Conservation (phyloP, 306 rosid genomes). For the Trifolium fragiferum region DNA sequence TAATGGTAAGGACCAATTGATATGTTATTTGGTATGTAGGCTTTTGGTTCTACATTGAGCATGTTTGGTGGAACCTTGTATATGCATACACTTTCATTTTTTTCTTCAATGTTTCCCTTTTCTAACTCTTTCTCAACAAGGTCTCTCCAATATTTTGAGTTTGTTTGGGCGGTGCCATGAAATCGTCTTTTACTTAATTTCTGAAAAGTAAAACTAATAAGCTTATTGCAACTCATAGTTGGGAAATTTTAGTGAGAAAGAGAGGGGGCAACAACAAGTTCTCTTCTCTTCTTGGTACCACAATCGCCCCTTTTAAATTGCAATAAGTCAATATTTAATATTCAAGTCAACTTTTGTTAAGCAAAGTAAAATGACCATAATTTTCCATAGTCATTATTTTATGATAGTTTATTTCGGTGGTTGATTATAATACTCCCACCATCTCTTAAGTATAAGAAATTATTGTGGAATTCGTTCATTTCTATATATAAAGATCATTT, state of each 20-base stretch:
- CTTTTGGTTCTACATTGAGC: conserved; percentile 27
- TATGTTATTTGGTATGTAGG: conserved; percentile 42
- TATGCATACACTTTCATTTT: conserved; percentile 33
- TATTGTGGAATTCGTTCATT: too few species aligned
- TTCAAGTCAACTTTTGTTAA: conserved; percentile 15
- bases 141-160: conserved; percentile 36
- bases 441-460: too few species aligned
- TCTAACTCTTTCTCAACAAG: conserved; percentile 35
- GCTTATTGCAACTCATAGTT: conserved; percentile 21
- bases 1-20: conserved; percentile 51
- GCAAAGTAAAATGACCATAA: not conserved
- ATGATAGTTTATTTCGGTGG: too few species aligned
- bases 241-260: not conserved
- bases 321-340: not conserved
- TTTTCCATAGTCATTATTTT: too few species aligned
- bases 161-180: conserved; percentile 10
- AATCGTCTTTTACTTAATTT: conserved; percentile 16
- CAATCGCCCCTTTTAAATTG: not conserved
- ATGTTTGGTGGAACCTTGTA: conserved; percentile 34
- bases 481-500: too few species aligned
- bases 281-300: not conserved
- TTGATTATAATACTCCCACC: too few species aligned
- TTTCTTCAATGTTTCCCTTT: not conserved
- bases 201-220: conserved; percentile 4
- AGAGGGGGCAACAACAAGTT: not conserved